phyloP scores from a whole-genome alignment of 129 eudicot species.

The Ambrosia artemisiifolia region DNA sequence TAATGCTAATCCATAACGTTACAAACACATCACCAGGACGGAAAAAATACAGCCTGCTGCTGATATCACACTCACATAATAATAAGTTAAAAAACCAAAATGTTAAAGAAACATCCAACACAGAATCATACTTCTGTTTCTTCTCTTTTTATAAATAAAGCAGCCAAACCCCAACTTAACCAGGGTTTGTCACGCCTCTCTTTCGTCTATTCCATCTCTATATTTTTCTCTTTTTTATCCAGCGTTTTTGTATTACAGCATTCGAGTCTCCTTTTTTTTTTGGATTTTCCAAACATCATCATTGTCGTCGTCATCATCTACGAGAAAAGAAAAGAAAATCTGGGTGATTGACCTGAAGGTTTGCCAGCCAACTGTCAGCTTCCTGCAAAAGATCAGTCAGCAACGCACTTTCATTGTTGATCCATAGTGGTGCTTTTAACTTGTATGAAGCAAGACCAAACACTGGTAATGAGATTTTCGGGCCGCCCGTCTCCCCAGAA shows the following conservation, averaged over 20 bases:
- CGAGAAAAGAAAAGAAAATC: slow-evolving; percentile 84
- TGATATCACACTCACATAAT: slow-evolving; percentile 23
- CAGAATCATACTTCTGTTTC: neutral
- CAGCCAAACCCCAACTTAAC: slow-evolving; percentile 4
- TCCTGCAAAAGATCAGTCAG: slow-evolving; percentile 58
- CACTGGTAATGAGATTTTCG: slow-evolving; percentile 70
- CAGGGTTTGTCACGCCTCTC: neutral
- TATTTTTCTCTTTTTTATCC: slow-evolving; percentile 5
- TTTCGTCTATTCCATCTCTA: neutral
- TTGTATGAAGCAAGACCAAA: slow-evolving; percentile 94
- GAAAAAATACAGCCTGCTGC: slow-evolving; percentile 40
- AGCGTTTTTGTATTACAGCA: neutral
- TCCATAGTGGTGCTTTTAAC: slow-evolving; percentile 72
- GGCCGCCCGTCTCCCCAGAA: slow-evolving; percentile 46
- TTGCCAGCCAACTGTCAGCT: slow-evolving; percentile 64
- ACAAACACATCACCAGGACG: slow-evolving; percentile 32
- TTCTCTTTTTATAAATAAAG: slow-evolving; percentile 7
- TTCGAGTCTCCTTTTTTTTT: neutral
- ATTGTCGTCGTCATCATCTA: slow-evolving; percentile 35
- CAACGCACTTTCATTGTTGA: slow-evolving; percentile 39
- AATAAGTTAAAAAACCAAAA: slow-evolving; percentile 27
- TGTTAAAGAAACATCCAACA: slow-evolving; percentile 3
- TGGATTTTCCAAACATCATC: neutral
- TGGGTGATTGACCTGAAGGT: slow-evolving; percentile 82
- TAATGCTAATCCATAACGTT: slow-evolving; percentile 27